These are phyloP conservation scores for Potentilla sterilis DNA, from an alignment of 306 rosid species.

Conservation along the genomic window DNA sequence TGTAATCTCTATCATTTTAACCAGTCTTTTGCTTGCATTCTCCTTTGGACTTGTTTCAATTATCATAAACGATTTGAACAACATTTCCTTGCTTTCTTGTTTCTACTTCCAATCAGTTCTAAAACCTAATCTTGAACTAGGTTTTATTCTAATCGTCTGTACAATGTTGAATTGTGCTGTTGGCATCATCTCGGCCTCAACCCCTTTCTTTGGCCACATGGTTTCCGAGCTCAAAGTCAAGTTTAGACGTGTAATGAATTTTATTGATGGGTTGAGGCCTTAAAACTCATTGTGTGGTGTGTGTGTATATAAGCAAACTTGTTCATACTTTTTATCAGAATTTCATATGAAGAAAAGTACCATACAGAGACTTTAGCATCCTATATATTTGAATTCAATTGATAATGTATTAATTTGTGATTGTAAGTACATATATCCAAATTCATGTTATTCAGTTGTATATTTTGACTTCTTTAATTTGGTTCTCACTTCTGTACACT, in stretches of 20 bases:
- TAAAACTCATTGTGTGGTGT: not conserved
- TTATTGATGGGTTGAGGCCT: constrained; percentile 20
- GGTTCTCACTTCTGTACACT: no score
- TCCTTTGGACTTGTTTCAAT: constrained; percentile 24
- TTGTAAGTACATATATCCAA: no score
- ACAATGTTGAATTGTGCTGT: constrained; percentile 12
- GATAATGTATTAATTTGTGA: no score
- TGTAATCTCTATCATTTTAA: constrained; percentile 12
- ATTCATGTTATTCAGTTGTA: no score
- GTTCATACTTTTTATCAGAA: not conserved
- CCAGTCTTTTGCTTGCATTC: constrained; percentile 26
- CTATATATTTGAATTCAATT: no score
- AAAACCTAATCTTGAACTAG: constrained; percentile 28
- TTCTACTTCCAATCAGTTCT: constrained; percentile 9
- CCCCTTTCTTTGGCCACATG: constrained; percentile 7
- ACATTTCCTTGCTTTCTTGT: constrained; percentile 9
- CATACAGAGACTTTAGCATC: no score
- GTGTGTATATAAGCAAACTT: not conserved
- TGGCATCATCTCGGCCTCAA: constrained; percentile 19
- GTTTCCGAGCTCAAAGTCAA: constrained; percentile 17
- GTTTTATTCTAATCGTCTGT: constrained; percentile 22
- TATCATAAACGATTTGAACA: constrained; percentile 20
- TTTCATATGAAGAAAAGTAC: no score
- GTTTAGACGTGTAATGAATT: not conserved
- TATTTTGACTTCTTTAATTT: no score